phyloP scores from a whole-genome alignment of 2,329 filamentous ascomycete genomes.

The Cytospora chrysosperma region DNA sequence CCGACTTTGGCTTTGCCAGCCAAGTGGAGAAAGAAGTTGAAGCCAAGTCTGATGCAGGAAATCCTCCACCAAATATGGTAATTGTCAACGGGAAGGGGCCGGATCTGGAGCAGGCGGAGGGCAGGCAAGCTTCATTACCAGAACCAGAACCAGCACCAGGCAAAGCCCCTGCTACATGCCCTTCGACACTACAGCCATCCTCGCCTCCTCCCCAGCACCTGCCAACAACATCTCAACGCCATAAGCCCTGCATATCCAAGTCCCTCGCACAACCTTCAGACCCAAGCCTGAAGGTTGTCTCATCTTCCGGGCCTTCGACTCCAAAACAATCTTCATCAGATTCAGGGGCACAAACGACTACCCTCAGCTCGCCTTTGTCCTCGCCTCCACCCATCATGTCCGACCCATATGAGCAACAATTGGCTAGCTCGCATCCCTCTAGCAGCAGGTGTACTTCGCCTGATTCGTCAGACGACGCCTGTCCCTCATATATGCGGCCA shows the following conservation, averaged over 20 bases:
- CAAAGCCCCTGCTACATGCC: neutral
- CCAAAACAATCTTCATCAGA: conserved; percentile 28
- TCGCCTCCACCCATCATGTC: conserved; percentile 55
- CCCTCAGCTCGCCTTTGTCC: conserved; percentile 52
- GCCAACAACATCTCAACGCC: neutral
- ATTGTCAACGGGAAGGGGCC: neutral
- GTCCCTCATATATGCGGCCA: conserved; percentile 36
- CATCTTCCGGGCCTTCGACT: conserved; percentile 28
- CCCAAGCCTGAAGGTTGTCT: conserved; percentile 5
- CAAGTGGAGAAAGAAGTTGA: neutral
- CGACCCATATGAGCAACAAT: conserved; percentile 46
- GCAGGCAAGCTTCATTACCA: neutral
- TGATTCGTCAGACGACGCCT: conserved; percentile 43
- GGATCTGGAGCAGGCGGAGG: neutral
- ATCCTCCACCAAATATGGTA: neutral
- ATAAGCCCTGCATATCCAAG: neutral
- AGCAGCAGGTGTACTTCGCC: conserved; percentile 43
- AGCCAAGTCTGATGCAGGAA: neutral
- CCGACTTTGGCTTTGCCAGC: neutral
- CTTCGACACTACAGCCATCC: neutral
- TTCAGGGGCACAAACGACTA: conserved; percentile 21
- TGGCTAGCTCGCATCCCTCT: conserved; percentile 36
- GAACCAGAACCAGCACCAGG: neutral
- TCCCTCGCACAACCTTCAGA: neutral
- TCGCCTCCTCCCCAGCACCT: neutral